Conservation (phyloP, 2,329 filamentous ascomycete genomes). For the Triangularia verruculosa region DNA sequence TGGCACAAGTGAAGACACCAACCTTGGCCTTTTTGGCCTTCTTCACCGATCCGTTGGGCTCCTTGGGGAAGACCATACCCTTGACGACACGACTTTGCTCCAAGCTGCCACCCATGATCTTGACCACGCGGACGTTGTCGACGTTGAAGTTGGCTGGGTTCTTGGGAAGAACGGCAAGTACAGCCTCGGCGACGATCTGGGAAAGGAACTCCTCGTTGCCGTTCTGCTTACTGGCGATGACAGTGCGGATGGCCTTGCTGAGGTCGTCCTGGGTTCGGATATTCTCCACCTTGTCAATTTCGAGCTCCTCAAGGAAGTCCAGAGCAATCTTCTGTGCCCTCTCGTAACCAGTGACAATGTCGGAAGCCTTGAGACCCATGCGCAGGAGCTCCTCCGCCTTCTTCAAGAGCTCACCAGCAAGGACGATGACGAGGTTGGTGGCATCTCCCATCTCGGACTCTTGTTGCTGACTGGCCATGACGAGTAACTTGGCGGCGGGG, state of each 20-base stretch:
- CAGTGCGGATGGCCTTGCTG: conserved; percentile 91
- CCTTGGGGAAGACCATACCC: conserved; percentile 97
- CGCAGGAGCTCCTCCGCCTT: conserved; percentile 96
- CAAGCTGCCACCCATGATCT: conserved; percentile 97
- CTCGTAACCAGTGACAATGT: conserved; percentile 95
- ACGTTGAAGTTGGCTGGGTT: conserved; percentile 97
- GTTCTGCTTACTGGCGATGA: conserved; percentile 94
- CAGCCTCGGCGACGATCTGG: conserved; percentile 78
- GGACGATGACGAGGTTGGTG: conserved; percentile 93
- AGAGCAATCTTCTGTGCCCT: conserved; percentile 87
- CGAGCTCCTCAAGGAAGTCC: conserved; percentile 79
- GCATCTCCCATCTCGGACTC: conserved; percentile 99
- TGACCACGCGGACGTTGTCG: conserved; percentile 97
- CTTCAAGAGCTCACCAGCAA: conserved; percentile 91
- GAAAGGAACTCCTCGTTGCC: conserved; percentile 89
- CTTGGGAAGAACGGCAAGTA: conserved; percentile 88
- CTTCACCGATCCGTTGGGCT: conserved; percentile 90
- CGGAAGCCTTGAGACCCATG: conserved; percentile 97
- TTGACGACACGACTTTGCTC: conserved; percentile 93
- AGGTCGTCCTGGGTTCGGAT: conserved; percentile 78
- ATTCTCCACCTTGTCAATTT: conserved; percentile 86
- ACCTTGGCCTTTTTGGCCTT: conserved; percentile 93
- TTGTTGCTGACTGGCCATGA: conserved; percentile 99
- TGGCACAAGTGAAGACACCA: conserved; percentile 91
- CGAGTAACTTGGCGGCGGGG: conserved; percentile 92